Evolutionary conservation across 2,329 filamentous ascomycete genomes (phyloP), one percentile per base, ranked within the genome.

Genomic region (Diplodia corticola): DNA sequence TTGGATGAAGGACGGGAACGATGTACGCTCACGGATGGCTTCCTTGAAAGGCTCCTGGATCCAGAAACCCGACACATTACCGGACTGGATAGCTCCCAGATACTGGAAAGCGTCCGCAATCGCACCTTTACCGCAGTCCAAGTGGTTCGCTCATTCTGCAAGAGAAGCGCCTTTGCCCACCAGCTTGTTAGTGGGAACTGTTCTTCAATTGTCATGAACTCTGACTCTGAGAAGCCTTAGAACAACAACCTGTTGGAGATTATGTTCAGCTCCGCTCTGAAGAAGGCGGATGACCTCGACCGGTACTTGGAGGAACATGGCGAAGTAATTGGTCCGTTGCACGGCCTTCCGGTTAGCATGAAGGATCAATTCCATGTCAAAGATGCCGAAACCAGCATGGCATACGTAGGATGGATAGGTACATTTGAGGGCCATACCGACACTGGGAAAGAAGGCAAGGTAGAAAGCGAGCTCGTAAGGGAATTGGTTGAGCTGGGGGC

Each of bases 321-420:
- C 28, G 76, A 74, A 64, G 74, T 80, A 26, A 71, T 81, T 30
- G 81, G 81, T 22, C 77, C 80, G 28, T 71, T 83, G 6, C 81
- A 84, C 69, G 81, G 81, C 7, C 71, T 83, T 4, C 81, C 81
- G 26, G 78, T 83, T 69, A 80, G 77, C 37, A 68, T 83, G 28
- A 83, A 83, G 67, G 82, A 84, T 67, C 80, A 82, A 63, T 83
- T 83, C 70, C 80, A 83, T 63, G 77, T 83, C 67, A 73, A 77
- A 65, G 80, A 77, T 22, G 78, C 80, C 33, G 80, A 82, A 66
- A 82, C 79, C 40, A 76, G 75, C 1, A 77, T 89, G 80, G 87
- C 86, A 9, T 89, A 89, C 71, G 80, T 88, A 26, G 86, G 86
- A n/a, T 88, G 86, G 82, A 84, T 89, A n/a, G 84, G 83, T 5